Conservation (phyloP, 768 basidiomycete genomes). For the Trichaptum fuscoviolaceum region DNA sequence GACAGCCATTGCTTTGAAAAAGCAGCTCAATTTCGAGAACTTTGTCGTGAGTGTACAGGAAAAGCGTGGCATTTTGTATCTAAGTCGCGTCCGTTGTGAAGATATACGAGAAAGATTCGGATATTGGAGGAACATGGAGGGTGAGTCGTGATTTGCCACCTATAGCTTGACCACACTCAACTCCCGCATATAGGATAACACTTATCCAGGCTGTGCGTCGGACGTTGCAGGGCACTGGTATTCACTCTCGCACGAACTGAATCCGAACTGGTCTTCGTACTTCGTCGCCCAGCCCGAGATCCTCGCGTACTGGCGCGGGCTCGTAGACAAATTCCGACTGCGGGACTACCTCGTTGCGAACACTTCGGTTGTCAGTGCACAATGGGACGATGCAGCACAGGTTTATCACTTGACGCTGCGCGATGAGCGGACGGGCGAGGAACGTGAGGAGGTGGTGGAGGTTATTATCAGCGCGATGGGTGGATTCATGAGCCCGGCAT, state of each 20-base stretch:
- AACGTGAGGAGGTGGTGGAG: slow-evolving; percentile 33
- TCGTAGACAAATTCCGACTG: slow-evolving; percentile 42
- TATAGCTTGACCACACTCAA: slow-evolving; percentile 19
- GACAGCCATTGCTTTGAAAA: slow-evolving; percentile 42
- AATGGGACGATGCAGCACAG: slow-evolving; percentile 41
- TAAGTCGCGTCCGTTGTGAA: slow-evolving; percentile 16
- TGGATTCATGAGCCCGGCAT: slow-evolving; percentile 41
- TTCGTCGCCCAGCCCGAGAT: slow-evolving; percentile 47
- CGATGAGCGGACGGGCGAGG: slow-evolving; percentile 32
- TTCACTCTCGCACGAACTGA: slow-evolving; percentile 47
- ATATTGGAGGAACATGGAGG: slow-evolving; percentile 54
- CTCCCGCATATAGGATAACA: slow-evolving; percentile 38
- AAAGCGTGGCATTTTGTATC: not conserved
- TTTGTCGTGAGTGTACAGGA: slow-evolving; percentile 36
- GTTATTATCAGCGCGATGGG: slow-evolving; percentile 47
- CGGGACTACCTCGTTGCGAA: slow-evolving; percentile 37
- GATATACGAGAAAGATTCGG: slow-evolving; percentile 46
- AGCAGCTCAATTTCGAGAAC: slow-evolving; percentile 37
- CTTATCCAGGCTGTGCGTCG: slow-evolving; percentile 54
- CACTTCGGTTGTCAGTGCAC: slow-evolving; percentile 33
- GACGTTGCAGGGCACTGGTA: slow-evolving; percentile 54
- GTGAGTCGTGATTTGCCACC: slow-evolving; percentile 34
- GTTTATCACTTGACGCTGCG: slow-evolving; percentile 38
- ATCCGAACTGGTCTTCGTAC: slow-evolving; percentile 45
- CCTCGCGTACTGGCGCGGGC: slow-evolving; percentile 42